phyloP scores from a whole-genome alignment of 2,329 filamentous ascomycete genomes.

The Rhinocladiella mackenziei region DNA sequence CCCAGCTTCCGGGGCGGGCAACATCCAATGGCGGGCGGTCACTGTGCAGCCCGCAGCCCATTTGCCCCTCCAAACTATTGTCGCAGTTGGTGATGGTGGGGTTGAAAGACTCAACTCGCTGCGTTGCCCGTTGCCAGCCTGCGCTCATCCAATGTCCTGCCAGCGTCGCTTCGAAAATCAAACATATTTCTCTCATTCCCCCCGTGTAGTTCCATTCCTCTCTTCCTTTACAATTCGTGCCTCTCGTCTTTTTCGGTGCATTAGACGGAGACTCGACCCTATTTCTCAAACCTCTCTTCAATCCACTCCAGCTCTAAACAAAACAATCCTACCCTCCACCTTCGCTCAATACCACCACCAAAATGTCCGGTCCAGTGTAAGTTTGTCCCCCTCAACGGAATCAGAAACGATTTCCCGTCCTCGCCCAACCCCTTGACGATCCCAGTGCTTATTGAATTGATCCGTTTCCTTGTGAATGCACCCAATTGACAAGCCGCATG shows the following conservation, averaged over 20 bases:
- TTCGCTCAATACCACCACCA: slow-evolving; percentile 17
- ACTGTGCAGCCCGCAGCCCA: neutral
- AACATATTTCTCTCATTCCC: slow-evolving; percentile 27
- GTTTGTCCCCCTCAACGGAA: slow-evolving; percentile 6
- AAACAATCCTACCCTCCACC: slow-evolving; percentile 2
- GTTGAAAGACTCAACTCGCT: neutral
- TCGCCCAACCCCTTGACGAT: neutral
- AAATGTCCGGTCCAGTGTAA: slow-evolving; percentile 32
- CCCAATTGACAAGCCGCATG: slow-evolving; percentile 36
- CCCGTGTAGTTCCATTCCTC: slow-evolving; percentile 24
- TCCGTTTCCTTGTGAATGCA: slow-evolving; percentile 4
- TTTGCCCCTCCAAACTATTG: slow-evolving; percentile 25
- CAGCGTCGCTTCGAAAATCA: slow-evolving; percentile 7
- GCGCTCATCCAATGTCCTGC: neutral
- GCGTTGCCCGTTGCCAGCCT: neutral
- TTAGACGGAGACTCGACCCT: slow-evolving; percentile 28
- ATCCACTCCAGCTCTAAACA: neutral
- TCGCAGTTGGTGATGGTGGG: slow-evolving; percentile 21
- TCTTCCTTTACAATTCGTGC: slow-evolving; percentile 21
- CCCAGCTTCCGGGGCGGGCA: slow-evolving; percentile 6
- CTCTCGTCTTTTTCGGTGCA: slow-evolving; percentile 32
- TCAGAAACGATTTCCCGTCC: neutral
- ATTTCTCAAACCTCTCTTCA: neutral
- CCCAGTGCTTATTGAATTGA: slow-evolving; percentile 3
- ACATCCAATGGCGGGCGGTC: slow-evolving; percentile 3